Percentiles rank a stretch among this genome's conserved stretches.
Evolutionary conservation across 805 yeast species (phyloP).

Genomic region (Metschnikowia sp.): DNA sequence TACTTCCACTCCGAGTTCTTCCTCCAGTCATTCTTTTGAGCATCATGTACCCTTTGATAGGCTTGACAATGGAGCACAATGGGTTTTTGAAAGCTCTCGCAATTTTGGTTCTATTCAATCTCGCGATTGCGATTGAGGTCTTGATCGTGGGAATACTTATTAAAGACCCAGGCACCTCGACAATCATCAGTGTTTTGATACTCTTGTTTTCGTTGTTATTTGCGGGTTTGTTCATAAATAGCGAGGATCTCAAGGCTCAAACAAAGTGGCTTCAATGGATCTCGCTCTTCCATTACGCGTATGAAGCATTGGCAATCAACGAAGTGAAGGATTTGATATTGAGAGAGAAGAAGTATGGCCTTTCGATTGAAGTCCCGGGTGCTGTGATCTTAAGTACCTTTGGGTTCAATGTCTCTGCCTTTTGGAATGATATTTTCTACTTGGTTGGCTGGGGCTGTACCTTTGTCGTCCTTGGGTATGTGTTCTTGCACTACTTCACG

Average conservation of each 20-base stretch:
- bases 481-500: conserved; percentile 68
- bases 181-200: conserved; percentile 80
- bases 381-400: conserved; percentile 94
- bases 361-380: conserved; percentile 95
- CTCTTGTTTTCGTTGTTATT: conserved; percentile 81
- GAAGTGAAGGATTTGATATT: conserved; percentile 85
- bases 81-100: conserved; percentile 68
- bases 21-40: conserved; percentile 83
- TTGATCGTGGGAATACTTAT: conserved; percentile 83
- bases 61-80: conserved; percentile 72
- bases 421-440: conserved; percentile 60
- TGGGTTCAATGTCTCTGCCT: conserved; percentile 84
- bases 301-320: conserved; percentile 87
- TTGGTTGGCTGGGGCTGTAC: conserved; percentile 54
- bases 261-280: conserved; percentile 76
- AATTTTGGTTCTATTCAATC: conserved; percentile 76
- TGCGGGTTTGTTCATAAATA: conserved; percentile 91
- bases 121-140: conserved; percentile 81
- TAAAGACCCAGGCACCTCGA: conserved; percentile 89
- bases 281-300: conserved; percentile 93
- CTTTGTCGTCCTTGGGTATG: conserved; percentile 68
- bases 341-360: conserved; percentile 85
- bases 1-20: conserved; percentile 85
- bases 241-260: conserved; percentile 51
- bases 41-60: conserved; percentile 86